Conservation (phyloP, 1,139 yeast genomes). For the Blastobotrys proliferans region DNA sequence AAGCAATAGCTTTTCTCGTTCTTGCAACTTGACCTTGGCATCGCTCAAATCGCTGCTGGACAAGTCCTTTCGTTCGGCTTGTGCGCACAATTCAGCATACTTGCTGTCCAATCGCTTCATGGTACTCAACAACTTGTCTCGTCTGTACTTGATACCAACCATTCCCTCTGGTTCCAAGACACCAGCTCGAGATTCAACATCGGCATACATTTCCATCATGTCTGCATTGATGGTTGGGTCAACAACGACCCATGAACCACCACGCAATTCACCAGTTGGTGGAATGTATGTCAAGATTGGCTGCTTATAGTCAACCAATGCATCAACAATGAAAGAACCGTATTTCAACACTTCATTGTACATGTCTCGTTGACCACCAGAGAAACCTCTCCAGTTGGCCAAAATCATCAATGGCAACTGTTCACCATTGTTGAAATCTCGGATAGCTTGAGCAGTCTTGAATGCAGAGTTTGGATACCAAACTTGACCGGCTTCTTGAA, state of each 20-base stretch:
- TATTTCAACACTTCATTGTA: conserved; percentile 95
- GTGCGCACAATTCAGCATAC: conserved; percentile 65
- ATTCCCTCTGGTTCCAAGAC: conserved; percentile 98
- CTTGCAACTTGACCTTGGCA: conserved; percentile 60
- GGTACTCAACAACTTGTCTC: conserved; percentile 81
- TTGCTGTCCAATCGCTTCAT: conserved; percentile 84
- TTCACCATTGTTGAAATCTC: conserved; percentile 96
- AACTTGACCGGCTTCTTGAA: conserved; percentile 98
- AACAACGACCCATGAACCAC: conserved; percentile 99
- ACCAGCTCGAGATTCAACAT: conserved; percentile 95
- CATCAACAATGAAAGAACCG: conserved; percentile 95
- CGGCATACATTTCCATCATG: conserved; percentile 99
- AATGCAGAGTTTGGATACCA: conserved; percentile 99
- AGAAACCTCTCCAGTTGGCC: conserved; percentile 99
- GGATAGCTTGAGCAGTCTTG: conserved; percentile 97
- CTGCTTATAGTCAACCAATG: conserved; percentile 91
- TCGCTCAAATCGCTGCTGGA: conserved; percentile 63
- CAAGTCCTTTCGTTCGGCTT: conserved; percentile 46
- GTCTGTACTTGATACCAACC: conserved; percentile 96
- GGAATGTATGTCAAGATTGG: conserved; percentile 97
- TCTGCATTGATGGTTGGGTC: conserved; percentile 96
- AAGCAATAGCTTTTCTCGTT: conserved; percentile 73
- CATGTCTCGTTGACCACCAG: conserved; percentile 99
- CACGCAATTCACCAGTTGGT: conserved; percentile 96
- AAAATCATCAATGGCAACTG: conserved; percentile 93